Evolutionary conservation across 306 rosid genomes (phyloP), one percentile per base, ranked within the genome.

Genomic region (Vachellia collinsii): DNA sequence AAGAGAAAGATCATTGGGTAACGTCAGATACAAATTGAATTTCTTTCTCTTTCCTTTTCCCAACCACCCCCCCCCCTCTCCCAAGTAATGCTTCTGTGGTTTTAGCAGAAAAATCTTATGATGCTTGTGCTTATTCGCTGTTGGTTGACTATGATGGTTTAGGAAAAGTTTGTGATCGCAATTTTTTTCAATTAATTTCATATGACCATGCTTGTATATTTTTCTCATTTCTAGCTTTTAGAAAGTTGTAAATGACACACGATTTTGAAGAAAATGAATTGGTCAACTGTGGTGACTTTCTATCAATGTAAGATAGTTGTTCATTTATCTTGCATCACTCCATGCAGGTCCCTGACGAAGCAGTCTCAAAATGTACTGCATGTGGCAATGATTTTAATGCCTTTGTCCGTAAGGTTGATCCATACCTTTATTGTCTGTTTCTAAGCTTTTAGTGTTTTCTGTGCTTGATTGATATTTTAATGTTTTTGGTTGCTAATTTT

Each of bases 1-100:
- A 90, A 83, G 99, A 95, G 89, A 95, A 95, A 86, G 97, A 95
- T 83, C 97, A 95, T 70, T 95, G 99, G 99, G 99, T 95, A 72
- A 29, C 12, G 17, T 16, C 13, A 29, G 76, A 16, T 72, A 22
- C 76, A 8, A 3, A 9, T 3, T 58, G 3, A 58, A 58, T 75
- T 50, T 58, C 34, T 42, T 65, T 67, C 13, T 34, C 53, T n/a
- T 11, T 68, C 39, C 51, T 25, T 9, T n/a, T 41, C 62, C 20
- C 9, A 9, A 66, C 61, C 79, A 3, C 22, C 19, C 2, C 59
- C 17, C 10, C 59, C 11, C 68, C 20, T 44, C 51, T 41, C 6
- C 19, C 13, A 22, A 25, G 41, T 44, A 44, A 48, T 14, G 77
- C 54, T 66, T n/a, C n/a, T 39, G n/a, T 64, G 81, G 75, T 73